These are phyloP conservation scores for Leccinum rimulosum DNA, from an alignment of 768 basidiomycete species.

Conservation along the genomic window DNA sequence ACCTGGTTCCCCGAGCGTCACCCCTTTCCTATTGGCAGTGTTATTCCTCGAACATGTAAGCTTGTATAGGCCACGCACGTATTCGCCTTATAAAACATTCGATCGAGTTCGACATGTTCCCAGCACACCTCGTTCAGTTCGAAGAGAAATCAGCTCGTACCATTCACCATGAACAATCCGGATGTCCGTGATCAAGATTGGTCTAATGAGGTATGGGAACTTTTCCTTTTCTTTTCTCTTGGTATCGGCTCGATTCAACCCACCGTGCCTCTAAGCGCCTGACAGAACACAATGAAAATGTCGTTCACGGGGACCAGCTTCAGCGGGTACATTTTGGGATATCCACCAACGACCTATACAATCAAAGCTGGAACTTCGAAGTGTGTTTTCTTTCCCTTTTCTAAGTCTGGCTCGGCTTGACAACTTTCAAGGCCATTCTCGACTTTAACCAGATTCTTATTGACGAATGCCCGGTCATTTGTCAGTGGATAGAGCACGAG, in stretches of 20 bases:
- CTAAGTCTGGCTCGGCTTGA: background rate
- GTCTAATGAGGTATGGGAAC: background rate
- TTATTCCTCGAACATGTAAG: background rate
- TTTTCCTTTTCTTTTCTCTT: background rate
- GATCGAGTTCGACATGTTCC: background rate
- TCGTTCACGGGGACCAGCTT: constrained; percentile 1
- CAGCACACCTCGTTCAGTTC: background rate
- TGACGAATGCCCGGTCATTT: background rate
- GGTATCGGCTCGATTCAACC: background rate
- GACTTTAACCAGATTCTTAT: constrained; percentile 1
- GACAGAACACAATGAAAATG: background rate
- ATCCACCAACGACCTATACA: background rate
- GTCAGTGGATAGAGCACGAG: constrained; percentile 2
- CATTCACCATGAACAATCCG: background rate
- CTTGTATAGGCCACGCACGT: background rate
- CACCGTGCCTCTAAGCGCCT: background rate
- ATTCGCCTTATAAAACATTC: constrained; percentile 7
- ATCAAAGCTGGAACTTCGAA: background rate
- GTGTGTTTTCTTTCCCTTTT: background rate
- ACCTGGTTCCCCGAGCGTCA: background rate
- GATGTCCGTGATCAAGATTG: background rate
- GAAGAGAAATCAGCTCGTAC: background rate
- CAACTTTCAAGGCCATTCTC: constrained; percentile 2
- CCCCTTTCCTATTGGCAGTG: background rate
- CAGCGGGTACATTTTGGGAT: background rate